phyloP scores from a whole-genome alignment of 2,329 filamentous ascomycete genomes.

The Botrytis galanthina region DNA sequence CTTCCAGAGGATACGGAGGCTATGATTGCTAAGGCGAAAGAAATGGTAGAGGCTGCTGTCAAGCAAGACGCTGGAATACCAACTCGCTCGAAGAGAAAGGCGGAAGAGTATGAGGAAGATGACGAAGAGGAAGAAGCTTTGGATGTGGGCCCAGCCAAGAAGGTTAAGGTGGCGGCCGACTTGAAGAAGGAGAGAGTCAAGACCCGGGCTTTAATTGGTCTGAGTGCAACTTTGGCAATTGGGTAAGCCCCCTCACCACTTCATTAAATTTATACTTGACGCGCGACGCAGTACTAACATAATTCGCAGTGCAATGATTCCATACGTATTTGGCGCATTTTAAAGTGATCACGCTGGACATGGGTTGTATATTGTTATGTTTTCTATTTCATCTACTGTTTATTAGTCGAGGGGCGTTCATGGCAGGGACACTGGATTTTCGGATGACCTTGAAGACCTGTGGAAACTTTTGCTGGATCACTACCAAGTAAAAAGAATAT shows the following conservation, averaged over 20 bases:
- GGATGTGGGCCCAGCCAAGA: slow-evolving; percentile 59
- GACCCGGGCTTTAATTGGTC: slow-evolving; percentile 79
- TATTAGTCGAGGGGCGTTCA: slow-evolving; percentile 25
- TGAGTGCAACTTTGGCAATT: slow-evolving; percentile 82
- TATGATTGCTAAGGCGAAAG: slow-evolving; percentile 82
- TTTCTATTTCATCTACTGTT: slow-evolving; percentile 20
- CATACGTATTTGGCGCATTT: slow-evolving; percentile 38
- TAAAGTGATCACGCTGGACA: slow-evolving; percentile 22
- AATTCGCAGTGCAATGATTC: slow-evolving; percentile 36
- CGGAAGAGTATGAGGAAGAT: slow-evolving; percentile 42
- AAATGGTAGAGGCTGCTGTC: slow-evolving; percentile 77
- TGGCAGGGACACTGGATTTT: slow-evolving; percentile 21
- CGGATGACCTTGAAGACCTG: slow-evolving; percentile 11
- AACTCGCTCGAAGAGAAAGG: slow-evolving; percentile 49
- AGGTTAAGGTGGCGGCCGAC: slow-evolving; percentile 71
- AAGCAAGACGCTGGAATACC: slow-evolving; percentile 42
- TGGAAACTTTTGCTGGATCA: slow-evolving; percentile 30
- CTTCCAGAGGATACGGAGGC: slow-evolving; percentile 74
- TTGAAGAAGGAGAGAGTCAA: slow-evolving; percentile 82
- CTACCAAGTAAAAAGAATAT: slow-evolving; percentile 24
- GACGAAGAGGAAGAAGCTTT: slow-evolving; percentile 5
- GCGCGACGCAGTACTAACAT: slow-evolving; percentile 23
- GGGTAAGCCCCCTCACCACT: slow-evolving; percentile 63
- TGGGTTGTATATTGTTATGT: slow-evolving; percentile 19
- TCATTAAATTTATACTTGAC: not conserved